Percentiles rank a stretch among this genome's conserved stretches.
Conservation (phyloP, 164 flowering plant species). For the Stephania japonica region DNA sequence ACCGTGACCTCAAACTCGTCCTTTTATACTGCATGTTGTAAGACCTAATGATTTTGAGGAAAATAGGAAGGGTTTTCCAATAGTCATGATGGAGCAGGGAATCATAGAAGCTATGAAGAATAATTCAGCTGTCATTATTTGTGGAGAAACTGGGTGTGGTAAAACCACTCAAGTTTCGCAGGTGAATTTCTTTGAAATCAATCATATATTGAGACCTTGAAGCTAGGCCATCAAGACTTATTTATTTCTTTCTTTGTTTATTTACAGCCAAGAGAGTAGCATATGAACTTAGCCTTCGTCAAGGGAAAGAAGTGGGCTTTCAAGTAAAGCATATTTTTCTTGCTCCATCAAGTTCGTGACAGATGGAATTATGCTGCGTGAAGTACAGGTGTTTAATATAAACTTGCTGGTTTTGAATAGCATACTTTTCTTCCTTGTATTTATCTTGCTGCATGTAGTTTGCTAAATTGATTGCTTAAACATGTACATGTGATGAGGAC, state of each 20-base stretch:
- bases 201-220: no score
- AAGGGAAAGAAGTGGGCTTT: slow-evolving; percentile 92
- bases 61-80: slow-evolving; percentile 73
- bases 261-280: slow-evolving; percentile 91
- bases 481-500: no score
- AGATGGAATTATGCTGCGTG: slow-evolving; percentile 94
- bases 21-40: slow-evolving; percentile 64
- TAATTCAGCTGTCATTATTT: slow-evolving; percentile 54
- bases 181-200: slow-evolving; percentile 27
- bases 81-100: slow-evolving; percentile 97
- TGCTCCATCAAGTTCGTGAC: slow-evolving; percentile 95
- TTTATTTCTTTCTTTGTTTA: no score
- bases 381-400: slow-evolving; percentile 60
- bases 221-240: no score
- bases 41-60: slow-evolving; percentile 71
- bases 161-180: slow-evolving; percentile 97
- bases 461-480: no score
- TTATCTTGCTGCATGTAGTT: no score
- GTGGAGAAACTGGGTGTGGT: slow-evolving; percentile 97
- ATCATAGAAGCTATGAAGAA: slow-evolving; percentile 95
- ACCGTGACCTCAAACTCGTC: no score
- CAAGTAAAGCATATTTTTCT: slow-evolving; percentile 86
- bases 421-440: no score
- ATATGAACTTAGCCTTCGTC: slow-evolving; percentile 71
- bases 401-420: no score